phyloP scores from a whole-genome alignment of 1,284 basidiomycete genomes.

The Mrakiaceae sp. region DNA sequence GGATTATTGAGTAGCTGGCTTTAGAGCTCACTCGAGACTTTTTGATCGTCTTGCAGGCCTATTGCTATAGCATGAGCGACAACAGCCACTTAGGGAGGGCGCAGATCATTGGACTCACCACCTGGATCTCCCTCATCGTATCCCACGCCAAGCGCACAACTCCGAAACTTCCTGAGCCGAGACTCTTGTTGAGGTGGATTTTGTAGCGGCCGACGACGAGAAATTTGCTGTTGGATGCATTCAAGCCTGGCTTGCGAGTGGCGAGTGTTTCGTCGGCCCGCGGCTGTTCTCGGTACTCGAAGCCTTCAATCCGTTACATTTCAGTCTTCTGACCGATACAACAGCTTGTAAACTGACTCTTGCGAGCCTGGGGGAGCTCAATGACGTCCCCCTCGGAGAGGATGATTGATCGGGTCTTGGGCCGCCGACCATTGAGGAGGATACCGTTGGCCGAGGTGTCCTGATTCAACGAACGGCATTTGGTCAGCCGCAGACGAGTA shows the following conservation, averaged over 20 bases:
- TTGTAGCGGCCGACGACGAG: conserved; percentile 1
- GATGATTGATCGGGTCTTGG: neutral
- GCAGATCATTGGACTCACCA: too few relatives aligned
- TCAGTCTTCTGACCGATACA: too few relatives aligned
- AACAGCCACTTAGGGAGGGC: too few relatives aligned
- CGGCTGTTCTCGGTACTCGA: too few relatives aligned
- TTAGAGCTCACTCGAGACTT: neutral
- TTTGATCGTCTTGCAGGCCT: conserved; percentile 8
- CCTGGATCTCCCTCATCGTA: neutral
- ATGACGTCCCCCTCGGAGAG: conserved; percentile 11
- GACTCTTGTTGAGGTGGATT: neutral
- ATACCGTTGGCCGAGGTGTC: conserved; percentile 9
- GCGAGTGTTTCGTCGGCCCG: too few relatives aligned
- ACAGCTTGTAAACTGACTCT: too few relatives aligned
- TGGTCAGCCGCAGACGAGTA: too few relatives aligned
- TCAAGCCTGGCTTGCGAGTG: too few relatives aligned
- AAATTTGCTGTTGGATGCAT: neutral
- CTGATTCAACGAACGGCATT: neutral
- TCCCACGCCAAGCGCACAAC: conserved; percentile 9
- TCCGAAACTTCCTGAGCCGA: conserved; percentile 12
- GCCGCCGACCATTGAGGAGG: conserved; percentile 2
- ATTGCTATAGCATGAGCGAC: neutral
- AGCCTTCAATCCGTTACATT: too few relatives aligned
- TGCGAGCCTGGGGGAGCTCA: neutral
- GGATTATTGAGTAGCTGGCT: neutral